A percentile compares a stretch with the other conserved stretches of the same genome.
phyloP scores from a whole-genome alignment of 352 stramenopile species.

The Pythium periplocum region DNA sequence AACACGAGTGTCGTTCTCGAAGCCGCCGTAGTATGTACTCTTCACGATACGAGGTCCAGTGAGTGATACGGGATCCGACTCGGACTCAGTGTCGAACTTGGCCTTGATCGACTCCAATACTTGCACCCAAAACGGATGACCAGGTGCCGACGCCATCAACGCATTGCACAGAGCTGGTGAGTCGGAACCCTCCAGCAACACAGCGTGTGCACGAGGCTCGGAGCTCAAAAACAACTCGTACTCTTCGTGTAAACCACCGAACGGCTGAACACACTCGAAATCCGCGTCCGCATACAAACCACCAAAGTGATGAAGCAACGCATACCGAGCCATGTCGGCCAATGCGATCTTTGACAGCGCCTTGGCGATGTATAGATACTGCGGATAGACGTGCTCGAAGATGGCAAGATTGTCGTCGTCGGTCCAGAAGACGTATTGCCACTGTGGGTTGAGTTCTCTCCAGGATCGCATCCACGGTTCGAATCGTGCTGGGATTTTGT shows the following conservation, averaged over 20 bases:
- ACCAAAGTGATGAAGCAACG: conserved; percentile 40
- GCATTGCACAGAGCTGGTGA: too few species aligned
- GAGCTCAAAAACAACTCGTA: conserved; percentile 41
- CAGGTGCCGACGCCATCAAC: too few species aligned
- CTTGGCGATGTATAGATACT: conserved; percentile 34
- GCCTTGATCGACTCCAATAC: too few species aligned
- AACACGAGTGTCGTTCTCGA: conserved; percentile 7
- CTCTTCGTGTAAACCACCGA: conserved; percentile 27
- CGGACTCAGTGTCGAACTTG: conserved; percentile 7
- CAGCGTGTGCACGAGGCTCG: conserved; percentile 13
- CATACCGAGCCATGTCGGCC: conserved; percentile 49
- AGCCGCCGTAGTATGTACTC: conserved; percentile 22
- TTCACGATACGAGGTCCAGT: conserved; percentile 49
- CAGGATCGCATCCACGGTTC: conserved; percentile 54
- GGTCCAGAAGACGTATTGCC: conserved; percentile 57
- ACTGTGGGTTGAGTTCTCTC: conserved; percentile 28
- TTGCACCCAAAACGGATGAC: too few species aligned
- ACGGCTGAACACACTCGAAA: conserved; percentile 42
- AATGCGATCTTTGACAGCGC: conserved; percentile 38
- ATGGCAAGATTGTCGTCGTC: conserved; percentile 47
- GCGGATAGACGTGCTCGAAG: conserved; percentile 39
- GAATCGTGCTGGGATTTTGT: conserved; percentile 38
- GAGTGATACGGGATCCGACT: conserved; percentile 29
- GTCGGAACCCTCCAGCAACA: too few species aligned
- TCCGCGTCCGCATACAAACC: conserved; percentile 50